These are phyloP conservation scores for Naegleria lovaniensis DNA, from an alignment of 208 protist species.

Conservation along the genomic window DNA sequence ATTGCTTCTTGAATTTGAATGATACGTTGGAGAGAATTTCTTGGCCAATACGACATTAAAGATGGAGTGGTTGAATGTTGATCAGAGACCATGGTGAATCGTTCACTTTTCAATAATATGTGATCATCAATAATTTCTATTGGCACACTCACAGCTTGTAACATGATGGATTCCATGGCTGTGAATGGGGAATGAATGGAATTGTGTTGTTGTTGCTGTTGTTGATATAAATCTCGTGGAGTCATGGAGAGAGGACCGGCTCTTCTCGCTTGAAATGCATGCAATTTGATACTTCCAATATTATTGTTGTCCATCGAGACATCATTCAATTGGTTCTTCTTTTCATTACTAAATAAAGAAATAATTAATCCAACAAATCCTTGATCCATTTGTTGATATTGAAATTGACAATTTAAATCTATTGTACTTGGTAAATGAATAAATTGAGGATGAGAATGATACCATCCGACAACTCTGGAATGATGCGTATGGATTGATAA, in stretches of 20 bases:
- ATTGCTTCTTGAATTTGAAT: neutral
- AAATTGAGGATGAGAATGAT: constrained; percentile 73
- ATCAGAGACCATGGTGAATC: no score
- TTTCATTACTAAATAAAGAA: constrained; percentile 59
- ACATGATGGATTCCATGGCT: neutral
- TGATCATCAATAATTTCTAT: neutral
- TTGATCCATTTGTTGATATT: constrained; percentile 63
- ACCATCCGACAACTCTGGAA: constrained; percentile 69
- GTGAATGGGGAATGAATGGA: neutral
- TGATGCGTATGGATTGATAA: constrained; percentile 35
- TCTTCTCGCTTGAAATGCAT: neutral
- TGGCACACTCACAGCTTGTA: neutral
- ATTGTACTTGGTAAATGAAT: constrained; percentile 57
- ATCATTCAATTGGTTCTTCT: neutral
- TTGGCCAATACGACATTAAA: neutral
- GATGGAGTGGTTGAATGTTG: no score
- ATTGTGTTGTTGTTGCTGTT: no score
- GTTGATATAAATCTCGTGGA: no score
- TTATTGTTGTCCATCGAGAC: no score
- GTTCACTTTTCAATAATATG: no score
- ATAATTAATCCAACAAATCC: constrained; percentile 72
- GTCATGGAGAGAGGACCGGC: no score
- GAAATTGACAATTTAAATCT: constrained; percentile 64
- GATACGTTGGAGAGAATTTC: neutral
- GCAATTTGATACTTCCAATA: neutral